These are phyloP conservation scores for Linnemannia exigua DNA, from an alignment of 192 early-diverging fungal genomes.

Conservation along the genomic window DNA sequence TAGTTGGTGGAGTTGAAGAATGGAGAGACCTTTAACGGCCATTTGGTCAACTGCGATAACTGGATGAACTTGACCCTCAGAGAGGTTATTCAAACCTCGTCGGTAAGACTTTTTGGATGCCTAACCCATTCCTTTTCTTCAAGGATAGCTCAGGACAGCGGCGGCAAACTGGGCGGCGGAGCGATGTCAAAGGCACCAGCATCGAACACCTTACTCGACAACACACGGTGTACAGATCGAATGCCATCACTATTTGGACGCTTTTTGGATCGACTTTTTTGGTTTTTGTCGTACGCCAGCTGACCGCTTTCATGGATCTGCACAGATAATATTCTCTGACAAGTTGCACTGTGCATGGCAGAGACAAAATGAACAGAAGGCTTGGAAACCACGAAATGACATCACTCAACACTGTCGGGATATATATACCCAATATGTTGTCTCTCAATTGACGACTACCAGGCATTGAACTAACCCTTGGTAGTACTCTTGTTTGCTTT, in stretches of 20 bases:
- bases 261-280: neutral
- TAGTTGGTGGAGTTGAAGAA: slow-evolving; percentile 96
- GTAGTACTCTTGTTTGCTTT: neutral
- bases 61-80: slow-evolving; percentile 98
- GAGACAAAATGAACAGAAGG: neutral
- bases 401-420: neutral
- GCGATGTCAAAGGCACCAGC: neutral
- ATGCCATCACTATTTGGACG: neutral
- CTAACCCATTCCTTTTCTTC: neutral
- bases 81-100: slow-evolving; percentile 94
- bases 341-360: neutral
- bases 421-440: neutral
- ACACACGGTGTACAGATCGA: neutral
- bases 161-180: too few species aligned
- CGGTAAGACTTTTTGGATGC: slow-evolving; percentile 62
- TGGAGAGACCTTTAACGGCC: slow-evolving; percentile 98
- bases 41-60: slow-evolving; percentile 96
- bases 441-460: neutral
- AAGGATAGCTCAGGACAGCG: neutral
- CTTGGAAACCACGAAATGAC: too few species aligned
- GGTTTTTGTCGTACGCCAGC: neutral
- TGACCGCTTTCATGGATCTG: neutral
- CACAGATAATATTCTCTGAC: too few species aligned
- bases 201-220: neutral
- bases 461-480: neutral